Evolutionary conservation across 768 basidiomycete genomes (phyloP), one percentile per base, ranked within the genome.

Genomic region (Tephrocybe rancida): DNA sequence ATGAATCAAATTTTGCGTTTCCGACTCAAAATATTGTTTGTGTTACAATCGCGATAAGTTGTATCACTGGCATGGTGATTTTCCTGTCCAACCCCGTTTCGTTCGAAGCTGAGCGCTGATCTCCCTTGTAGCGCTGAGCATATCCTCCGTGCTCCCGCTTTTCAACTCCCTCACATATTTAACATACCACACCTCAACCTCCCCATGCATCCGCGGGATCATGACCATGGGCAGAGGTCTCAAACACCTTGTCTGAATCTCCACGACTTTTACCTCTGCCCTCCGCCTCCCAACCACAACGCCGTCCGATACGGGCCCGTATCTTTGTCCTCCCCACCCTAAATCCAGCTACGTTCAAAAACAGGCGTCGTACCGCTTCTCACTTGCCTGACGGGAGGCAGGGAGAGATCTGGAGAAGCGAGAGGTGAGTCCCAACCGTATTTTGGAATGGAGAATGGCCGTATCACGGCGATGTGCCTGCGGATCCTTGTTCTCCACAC

Each of bases 141-240:
- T 81, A 16, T 75, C 79, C 4, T 77, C 79, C 22, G 64, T 73
- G 11, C 64, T 78, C 57, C 71, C 73, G 30, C 62, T 72, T 38
- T 67, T 95, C 77, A 97, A 97, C 75, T 98, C 95, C 35, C 86
- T 98, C 48, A 94, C 92, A 26, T 93, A 97, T 73, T 88, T 98
- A 51, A 90, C 91, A 45, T 95, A 97, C 73, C 88, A 98, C 59
- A 98, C 96, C 7, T 94, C 93, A 1, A 98, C 97, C 5, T 97
- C 95, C 0, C 95, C 97, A 1, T 86, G 95, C 50, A 98, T 99
- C 73, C 88, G 96, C 54, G 97, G 98, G 73, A 98, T 97, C 62
- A 91, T 99, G 83, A 96, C 95, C 25, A 87, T 90, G 82, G 96
- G 98, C 65, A 96, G 97, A 42, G 97, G 97, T 1, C 85, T 99